Base-by-base conservation (phyloP, 2,329 filamentous ascomycete genomes). In the Penicillium corylophilum region DNA sequence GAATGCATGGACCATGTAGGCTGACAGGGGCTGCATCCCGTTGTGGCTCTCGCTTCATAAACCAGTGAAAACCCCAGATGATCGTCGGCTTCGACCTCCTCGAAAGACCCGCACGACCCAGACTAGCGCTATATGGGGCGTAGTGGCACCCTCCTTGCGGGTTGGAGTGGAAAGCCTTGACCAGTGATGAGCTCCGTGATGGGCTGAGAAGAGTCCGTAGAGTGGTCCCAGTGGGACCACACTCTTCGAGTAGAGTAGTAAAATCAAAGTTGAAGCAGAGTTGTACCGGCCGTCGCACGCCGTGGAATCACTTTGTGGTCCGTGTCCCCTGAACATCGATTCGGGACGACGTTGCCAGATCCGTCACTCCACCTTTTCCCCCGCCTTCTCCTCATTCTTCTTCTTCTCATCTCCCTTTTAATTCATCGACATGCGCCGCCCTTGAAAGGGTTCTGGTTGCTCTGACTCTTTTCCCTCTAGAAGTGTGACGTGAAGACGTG, bases 361-460 rank as follows among this genome's bases (percentile, higher is more conserved):
- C 57, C 59, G 57, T 59, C 52, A 48, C 44, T 46, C 50, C 53
- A 55, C 44, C 43, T 52, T 46, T 31, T 31, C 45, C 45, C 45
- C 33, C 45, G 31, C 36, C 46, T 50, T 46, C 28, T 53, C 24
- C 44, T 54, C 48, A 41, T 52, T 51, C 8, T 35, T 28, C 23
- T n/a, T 15, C 18, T 26, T 45, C 41, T 60, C 56, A 60, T 56
- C 38, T 50, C 39, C 52, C 41, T 41, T 50, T 54, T 49, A 36
- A 47, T 48, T 46, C 51, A 28, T 46, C 52, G 59, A 54, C 45
- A 61, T 65, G 61, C 60, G 56, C 59, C 56, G 50, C 55, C 56
- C 62, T 54, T 70, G 55, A 68, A 68, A 51, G 63, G 56, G 58
- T 60, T 55, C 49, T 56, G 61, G 57, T 63, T 62, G 61, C 61